A percentile compares a stretch with the other conserved stretches of the same genome.
These are phyloP conservation scores for Corrigiola litoralis DNA, from an alignment of 179 eudicot genomes.

Conservation along the genomic window DNA sequence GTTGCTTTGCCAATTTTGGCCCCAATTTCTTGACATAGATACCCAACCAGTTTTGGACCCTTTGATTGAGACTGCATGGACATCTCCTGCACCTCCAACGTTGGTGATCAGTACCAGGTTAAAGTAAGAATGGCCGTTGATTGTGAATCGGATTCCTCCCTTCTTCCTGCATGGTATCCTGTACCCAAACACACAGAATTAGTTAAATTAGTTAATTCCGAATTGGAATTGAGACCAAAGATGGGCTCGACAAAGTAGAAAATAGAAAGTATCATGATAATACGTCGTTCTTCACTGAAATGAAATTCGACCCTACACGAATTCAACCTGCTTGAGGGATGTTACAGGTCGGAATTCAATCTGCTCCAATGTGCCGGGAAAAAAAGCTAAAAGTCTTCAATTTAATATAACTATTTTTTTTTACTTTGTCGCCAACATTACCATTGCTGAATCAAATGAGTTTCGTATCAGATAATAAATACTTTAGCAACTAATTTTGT, in stretches of 20 bases:
- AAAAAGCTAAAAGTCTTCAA: too few species aligned
- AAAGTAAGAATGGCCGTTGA: slow-evolving; percentile 55
- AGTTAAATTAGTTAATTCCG: background rate
- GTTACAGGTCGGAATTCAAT: too few species aligned
- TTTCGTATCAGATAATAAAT: too few species aligned
- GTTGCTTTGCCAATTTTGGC: slow-evolving; percentile 53
- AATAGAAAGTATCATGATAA: background rate
- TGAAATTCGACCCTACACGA: too few species aligned
- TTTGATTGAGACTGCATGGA: slow-evolving; percentile 38
- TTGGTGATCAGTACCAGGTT: slow-evolving; percentile 45
- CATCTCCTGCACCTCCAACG: slow-evolving; percentile 50
- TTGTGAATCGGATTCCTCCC: slow-evolving; percentile 47
- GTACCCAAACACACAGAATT: slow-evolving; percentile 2
- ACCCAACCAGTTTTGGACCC: slow-evolving; percentile 41
- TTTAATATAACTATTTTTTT: too few species aligned
- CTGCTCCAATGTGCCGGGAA: too few species aligned
- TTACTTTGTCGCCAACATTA: too few species aligned
- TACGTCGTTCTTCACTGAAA: too few species aligned
- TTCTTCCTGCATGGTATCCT: slow-evolving; percentile 42
- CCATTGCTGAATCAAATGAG: too few species aligned
- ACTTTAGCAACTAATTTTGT: too few species aligned
- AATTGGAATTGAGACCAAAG: background rate
- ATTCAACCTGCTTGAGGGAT: too few species aligned
- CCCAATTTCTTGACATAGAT: slow-evolving; percentile 48
- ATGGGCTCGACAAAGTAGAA: too few species aligned